Evolutionary conservation across 108 stramenopile genomes (phyloP).

Genomic region (Seminavis robusta): DNA sequence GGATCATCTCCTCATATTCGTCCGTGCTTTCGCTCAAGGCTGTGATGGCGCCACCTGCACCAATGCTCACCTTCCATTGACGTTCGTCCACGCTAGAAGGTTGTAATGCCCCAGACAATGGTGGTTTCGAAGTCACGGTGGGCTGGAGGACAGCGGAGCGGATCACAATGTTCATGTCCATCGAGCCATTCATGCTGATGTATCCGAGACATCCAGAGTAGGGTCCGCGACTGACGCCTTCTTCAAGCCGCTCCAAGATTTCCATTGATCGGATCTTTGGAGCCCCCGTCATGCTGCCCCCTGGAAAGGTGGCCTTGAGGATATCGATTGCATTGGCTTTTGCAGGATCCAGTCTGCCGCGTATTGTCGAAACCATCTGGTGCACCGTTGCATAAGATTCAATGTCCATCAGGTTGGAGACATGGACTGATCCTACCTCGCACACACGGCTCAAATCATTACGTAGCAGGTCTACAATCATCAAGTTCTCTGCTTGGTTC

Average conservation of each 20-base stretch:
- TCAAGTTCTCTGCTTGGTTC: constrained; percentile 94
- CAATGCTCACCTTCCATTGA: constrained; percentile 69
- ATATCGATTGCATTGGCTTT: constrained; percentile 56
- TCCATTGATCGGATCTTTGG: constrained; percentile 95
- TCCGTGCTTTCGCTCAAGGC: constrained; percentile 85
- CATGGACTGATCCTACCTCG: constrained; percentile 82
- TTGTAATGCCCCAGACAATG: constrained; percentile 2
- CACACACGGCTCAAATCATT: constrained; percentile 94
- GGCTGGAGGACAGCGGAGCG: constrained; percentile 88
- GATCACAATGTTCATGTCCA: constrained; percentile 95
- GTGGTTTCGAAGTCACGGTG: not conserved
- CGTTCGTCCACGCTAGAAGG: constrained; percentile 6
- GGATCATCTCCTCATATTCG: constrained; percentile 91
- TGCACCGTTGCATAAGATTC: constrained; percentile 96
- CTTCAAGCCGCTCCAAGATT: constrained; percentile 82
- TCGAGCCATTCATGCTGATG: constrained; percentile 74
- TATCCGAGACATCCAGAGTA: constrained; percentile 94
- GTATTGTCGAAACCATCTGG: constrained; percentile 93
- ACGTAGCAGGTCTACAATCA: constrained; percentile 97
- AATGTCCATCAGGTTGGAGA: constrained; percentile 91
- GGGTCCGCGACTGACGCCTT: constrained; percentile 70
- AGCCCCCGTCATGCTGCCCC: constrained; percentile 99
- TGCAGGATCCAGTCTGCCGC: constrained; percentile 55
- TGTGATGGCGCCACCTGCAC: constrained; percentile 95
- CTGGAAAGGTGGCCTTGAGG: constrained; percentile 90